Evolutionary conservation across 805 yeast species (phyloP).

Genomic region (Yarrowia deformans): DNA sequence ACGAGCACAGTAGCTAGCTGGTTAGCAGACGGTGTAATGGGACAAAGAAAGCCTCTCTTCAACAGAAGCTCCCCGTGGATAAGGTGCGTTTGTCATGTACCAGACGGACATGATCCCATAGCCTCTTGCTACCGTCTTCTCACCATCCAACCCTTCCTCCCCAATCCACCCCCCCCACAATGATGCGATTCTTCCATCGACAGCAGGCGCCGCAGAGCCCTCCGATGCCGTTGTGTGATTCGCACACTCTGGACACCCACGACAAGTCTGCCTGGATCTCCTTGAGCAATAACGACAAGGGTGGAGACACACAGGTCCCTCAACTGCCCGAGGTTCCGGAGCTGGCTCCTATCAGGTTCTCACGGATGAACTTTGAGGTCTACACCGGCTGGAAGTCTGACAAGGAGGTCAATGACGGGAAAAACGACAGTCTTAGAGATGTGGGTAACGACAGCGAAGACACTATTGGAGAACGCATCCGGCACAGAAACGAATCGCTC

Average conservation of each 20-base stretch:
- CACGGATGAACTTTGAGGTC: constrained; percentile 7
- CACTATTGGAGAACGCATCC: no score
- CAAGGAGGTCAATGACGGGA: neutral
- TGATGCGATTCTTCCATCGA: constrained; percentile 11
- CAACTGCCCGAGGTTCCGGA: constrained; percentile 19
- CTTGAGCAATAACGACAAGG: neutral
- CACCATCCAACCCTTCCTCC: neutral
- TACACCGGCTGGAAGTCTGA: constrained; percentile 24
- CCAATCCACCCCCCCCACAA: neutral
- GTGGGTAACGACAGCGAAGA: no score
- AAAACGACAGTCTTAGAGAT: neutral
- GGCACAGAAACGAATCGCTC: neutral
- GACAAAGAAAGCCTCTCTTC: neutral
- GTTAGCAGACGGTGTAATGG: no score
- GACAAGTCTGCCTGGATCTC: constrained; percentile 10
- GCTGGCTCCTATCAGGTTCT: constrained; percentile 14
- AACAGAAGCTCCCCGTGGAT: neutral
- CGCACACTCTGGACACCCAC: neutral
- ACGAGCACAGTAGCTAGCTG: no score
- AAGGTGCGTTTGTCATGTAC: constrained; percentile 17
- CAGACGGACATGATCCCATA: neutral
- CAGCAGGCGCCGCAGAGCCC: constrained; percentile 16
- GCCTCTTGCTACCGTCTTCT: no score
- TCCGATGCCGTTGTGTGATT: constrained; percentile 22
- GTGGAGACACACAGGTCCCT: neutral